Evolutionary conservation across 2,329 filamentous ascomycete genomes (phyloP).

Genomic region (Botrytis pseudocinerea): DNA sequence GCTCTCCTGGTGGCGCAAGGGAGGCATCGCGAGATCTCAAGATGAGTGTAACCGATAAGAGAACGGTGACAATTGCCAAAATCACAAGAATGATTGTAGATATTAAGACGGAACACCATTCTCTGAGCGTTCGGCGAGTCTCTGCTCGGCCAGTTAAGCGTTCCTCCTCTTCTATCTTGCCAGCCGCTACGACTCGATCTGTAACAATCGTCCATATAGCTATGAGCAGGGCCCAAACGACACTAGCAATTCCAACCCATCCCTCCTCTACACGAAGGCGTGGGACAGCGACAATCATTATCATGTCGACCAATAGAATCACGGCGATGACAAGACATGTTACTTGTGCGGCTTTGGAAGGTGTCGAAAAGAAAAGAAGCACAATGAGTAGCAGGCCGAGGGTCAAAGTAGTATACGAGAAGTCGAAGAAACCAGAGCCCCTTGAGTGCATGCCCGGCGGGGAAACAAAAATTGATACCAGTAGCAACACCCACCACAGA

Average conservation of each 20-base stretch:
- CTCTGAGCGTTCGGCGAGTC: constrained; percentile 74
- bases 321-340: constrained; percentile 67
- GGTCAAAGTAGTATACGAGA: constrained; percentile 78
- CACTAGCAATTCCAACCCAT: constrained; percentile 85
- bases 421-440: constrained; percentile 90
- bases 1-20: constrained; percentile 69
- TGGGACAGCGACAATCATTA: constrained; percentile 75
- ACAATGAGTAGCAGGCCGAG: constrained; percentile 73
- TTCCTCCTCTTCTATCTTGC: constrained; percentile 90
- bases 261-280: constrained; percentile 80
- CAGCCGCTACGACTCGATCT: constrained; percentile 84
- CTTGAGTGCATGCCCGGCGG: constrained; percentile 82
- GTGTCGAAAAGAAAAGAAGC: constrained; percentile 83
- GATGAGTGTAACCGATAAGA: constrained; percentile 78
- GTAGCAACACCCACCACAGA: constrained; percentile 87
- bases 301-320: constrained; percentile 71
- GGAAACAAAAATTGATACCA: constrained; percentile 89
- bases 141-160: constrained; percentile 87
- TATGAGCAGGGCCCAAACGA: constrained; percentile 80
- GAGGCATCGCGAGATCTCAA: constrained; percentile 78
- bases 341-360: constrained; percentile 76
- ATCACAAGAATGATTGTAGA: constrained; percentile 71
- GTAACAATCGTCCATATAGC: constrained; percentile 75
- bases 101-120: constrained; percentile 80
- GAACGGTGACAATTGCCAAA: constrained; percentile 66